Conservation (phyloP, 495 filamentous ascomycete species). For the Podospora appendiculata region DNA sequence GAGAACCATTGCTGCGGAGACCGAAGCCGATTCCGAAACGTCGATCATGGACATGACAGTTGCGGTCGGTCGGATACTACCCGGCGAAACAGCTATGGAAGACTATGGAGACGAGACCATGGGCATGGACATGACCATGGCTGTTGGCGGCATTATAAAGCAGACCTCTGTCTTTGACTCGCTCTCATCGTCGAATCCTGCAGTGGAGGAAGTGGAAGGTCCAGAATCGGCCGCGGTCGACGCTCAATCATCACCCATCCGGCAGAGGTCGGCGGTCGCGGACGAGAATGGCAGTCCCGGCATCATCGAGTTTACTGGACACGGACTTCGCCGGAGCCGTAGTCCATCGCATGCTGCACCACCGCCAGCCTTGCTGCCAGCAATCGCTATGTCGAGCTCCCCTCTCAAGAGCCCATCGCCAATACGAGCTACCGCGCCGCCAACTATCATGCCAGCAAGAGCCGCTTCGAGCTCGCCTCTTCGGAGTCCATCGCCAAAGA, state of each 20-base stretch:
- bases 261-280: constrained; percentile 14
- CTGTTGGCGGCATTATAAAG: constrained; percentile 47
- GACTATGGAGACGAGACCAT: constrained; percentile 41
- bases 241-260: constrained; percentile 23
- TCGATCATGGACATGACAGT: constrained; percentile 63
- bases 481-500: constrained; percentile 28
- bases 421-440: constrained; percentile 1
- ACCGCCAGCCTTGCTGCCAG: no score
- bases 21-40: not conserved
- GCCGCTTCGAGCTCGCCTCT: constrained; percentile 11
- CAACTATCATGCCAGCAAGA: constrained; percentile 3
- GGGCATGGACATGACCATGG: constrained; percentile 55
- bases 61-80: constrained; percentile 46
- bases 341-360: not conserved
- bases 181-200: no score
- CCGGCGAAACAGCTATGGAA: constrained; percentile 19
- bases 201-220: constrained; percentile 50
- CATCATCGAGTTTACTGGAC: constrained; percentile 40
- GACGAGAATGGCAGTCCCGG: constrained; percentile 56
- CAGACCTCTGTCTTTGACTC: constrained; percentile 2
- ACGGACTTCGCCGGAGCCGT: constrained; percentile 44
- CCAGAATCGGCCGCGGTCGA: constrained; percentile 41
- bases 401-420: constrained; percentile 7
- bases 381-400: no score
- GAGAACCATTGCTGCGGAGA: constrained; percentile 13